Conservation (phyloP, 2,329 filamentous ascomycete species). For the Lasiodiplodia sp. region DNA sequence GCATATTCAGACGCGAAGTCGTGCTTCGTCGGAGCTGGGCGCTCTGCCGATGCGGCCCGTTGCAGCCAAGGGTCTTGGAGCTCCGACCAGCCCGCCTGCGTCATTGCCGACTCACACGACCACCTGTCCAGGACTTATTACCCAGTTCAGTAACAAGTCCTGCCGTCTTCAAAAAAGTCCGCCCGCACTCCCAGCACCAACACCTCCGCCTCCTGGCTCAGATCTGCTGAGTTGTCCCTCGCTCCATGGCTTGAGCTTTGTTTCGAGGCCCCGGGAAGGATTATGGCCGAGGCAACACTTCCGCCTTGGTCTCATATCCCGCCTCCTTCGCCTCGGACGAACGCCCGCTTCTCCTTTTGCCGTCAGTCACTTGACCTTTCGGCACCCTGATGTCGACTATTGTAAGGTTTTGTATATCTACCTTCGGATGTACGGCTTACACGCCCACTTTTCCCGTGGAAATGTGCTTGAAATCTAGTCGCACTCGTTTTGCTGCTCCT, state of each 20-base stretch:
- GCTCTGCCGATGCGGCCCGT: slow-evolving; percentile 18
- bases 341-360: neutral
- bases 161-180: neutral
- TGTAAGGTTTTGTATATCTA: neutral
- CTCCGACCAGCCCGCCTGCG: slow-evolving; percentile 11
- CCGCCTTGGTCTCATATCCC: neutral
- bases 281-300: neutral
- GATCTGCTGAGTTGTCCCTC: neutral
- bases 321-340: neutral
- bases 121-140: neutral
- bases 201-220: neutral
- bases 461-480: neutral
- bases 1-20: neutral
- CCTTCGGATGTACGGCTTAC: neutral
- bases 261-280: neutral
- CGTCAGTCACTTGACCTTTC: neutral
- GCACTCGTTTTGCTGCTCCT: neutral
- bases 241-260: neutral
- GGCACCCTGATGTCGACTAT: neutral
- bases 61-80: slow-evolving; percentile 7
- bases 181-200: neutral
- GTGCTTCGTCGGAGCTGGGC: neutral
- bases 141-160: neutral
- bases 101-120: neutral
- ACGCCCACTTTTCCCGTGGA: neutral